These are phyloP conservation scores for Lactarius trivialis DNA, from an alignment of 768 basidiomycete species.

Conservation along the genomic window DNA sequence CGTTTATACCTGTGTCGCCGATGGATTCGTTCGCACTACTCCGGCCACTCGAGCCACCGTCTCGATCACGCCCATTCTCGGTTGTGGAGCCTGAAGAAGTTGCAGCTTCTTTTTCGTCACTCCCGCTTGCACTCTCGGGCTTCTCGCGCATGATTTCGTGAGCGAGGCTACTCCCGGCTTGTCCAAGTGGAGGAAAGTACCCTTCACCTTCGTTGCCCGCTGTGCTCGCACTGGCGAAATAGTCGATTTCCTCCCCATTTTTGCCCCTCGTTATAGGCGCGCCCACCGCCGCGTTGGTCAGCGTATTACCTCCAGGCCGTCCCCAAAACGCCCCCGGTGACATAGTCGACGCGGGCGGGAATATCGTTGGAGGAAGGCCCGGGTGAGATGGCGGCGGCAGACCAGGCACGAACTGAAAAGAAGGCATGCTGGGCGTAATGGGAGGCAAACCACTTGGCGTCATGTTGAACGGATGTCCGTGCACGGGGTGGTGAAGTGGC, in stretches of 20 bases:
- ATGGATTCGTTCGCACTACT: not conserved
- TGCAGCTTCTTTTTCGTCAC: conserved; percentile 10
- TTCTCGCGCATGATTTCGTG: conserved; percentile 26
- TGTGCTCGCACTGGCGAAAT: conserved; percentile 30
- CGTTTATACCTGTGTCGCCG: not conserved
- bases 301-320: conserved; percentile 41
- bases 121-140: not conserved
- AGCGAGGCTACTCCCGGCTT: conserved; percentile 27
- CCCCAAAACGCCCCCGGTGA: conserved; percentile 74
- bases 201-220: conserved; percentile 24
- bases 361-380: conserved; percentile 34
- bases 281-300: conserved; percentile 55
- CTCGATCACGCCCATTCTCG: not conserved
- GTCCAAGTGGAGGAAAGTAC: conserved; percentile 40
- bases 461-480: conserved; percentile 28
- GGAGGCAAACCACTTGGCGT: conserved; percentile 80
- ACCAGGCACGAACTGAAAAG: conserved; percentile 76
- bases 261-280: conserved; percentile 39
- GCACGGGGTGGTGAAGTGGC: conserved; percentile 36
- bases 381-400: conserved; percentile 33
- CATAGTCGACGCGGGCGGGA: conserved; percentile 70
- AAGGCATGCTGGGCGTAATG: conserved; percentile 96
- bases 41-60: not conserved
- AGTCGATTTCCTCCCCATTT: conserved; percentile 29
- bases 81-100: not conserved